Evolutionary conservation across 2,329 filamentous ascomycete species (phyloP).

Genomic region (Mycosphaerella sp.): DNA sequence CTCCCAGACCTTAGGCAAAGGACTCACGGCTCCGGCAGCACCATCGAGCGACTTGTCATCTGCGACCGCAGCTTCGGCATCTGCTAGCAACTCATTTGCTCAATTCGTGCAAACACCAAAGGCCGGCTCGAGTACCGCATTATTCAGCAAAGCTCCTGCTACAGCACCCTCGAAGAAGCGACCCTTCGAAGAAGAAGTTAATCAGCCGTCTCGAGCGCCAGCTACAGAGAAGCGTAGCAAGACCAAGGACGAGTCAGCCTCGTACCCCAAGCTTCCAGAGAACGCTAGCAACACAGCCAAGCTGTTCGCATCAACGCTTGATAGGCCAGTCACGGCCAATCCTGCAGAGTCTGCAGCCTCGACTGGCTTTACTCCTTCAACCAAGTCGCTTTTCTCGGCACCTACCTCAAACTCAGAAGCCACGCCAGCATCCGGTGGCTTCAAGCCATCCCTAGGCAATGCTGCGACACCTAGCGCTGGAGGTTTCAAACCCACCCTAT

Average conservation of each 20-base stretch:
- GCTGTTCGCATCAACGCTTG: conserved; percentile 30
- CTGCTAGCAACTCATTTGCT: background rate
- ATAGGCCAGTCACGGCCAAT: conserved; percentile 18
- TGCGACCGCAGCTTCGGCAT: background rate
- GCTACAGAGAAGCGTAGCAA: conserved; percentile 31
- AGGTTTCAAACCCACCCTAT: conserved; percentile 38
- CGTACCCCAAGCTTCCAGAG: conserved; percentile 30
- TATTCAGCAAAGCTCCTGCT: conserved; percentile 22
- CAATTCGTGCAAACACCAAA: conserved; percentile 21
- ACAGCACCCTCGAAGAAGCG: conserved; percentile 30
- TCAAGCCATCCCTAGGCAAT: conserved; percentile 36
- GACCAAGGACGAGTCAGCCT: conserved; percentile 25
- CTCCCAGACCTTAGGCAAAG: background rate
- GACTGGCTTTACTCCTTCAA: conserved; percentile 19
- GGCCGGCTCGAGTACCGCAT: conserved; percentile 10
- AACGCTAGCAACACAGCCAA: conserved; percentile 30
- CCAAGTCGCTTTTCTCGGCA: conserved; percentile 17
- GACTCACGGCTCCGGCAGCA: background rate
- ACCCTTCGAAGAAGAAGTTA: conserved; percentile 22
- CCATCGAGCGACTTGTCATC: background rate
- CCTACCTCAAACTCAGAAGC: conserved; percentile 6
- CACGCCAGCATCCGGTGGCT: conserved; percentile 27
- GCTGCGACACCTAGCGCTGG: conserved; percentile 6
- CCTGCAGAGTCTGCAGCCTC: conserved; percentile 3
- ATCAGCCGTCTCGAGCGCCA: conserved; percentile 15